Conservation (phyloP, 2,329 filamentous ascomycete genomes). For the Alternaria sp. region DNA sequence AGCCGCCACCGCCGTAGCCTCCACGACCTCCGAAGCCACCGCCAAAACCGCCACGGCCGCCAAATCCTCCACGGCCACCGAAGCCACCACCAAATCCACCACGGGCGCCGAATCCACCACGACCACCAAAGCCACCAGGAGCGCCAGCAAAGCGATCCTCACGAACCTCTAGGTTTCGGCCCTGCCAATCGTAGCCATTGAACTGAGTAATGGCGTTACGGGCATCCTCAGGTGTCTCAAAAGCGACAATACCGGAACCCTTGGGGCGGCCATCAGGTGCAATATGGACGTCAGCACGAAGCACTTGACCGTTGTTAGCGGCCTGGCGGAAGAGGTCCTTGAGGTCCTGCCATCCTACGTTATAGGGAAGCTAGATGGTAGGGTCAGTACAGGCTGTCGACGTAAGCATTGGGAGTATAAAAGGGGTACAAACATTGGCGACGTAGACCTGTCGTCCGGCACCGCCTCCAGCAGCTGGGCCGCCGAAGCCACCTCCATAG, state of each 20-base stretch:
- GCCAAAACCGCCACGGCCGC: slow-evolving; percentile 63
- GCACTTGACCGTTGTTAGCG: slow-evolving; percentile 63
- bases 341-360: slow-evolving; percentile 97
- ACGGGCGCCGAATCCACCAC: slow-evolving; percentile 49
- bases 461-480: slow-evolving; percentile 68
- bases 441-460: slow-evolving; percentile 93
- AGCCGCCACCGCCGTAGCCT: slow-evolving; percentile 43
- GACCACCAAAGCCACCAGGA: slow-evolving; percentile 51
- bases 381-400: slow-evolving; percentile 44
- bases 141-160: slow-evolving; percentile 90
- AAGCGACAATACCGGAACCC: slow-evolving; percentile 96
- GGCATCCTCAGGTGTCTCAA: slow-evolving; percentile 93
- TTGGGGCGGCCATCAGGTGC: slow-evolving; percentile 93
- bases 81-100: slow-evolving; percentile 38
- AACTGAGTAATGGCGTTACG: slow-evolving; percentile 96
- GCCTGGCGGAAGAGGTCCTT: slow-evolving; percentile 99
- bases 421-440: slow-evolving; percentile 85
- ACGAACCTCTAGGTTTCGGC: slow-evolving; percentile 89
- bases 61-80: slow-evolving; percentile 53
- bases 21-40: slow-evolving; percentile 60
- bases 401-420: slow-evolving; percentile 25
- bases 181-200: slow-evolving; percentile 99
- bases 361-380: slow-evolving; percentile 83
- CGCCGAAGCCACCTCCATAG: slow-evolving; percentile 56
- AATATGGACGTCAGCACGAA: slow-evolving; percentile 93